Evolutionary conservation across 1,284 basidiomycete genomes (phyloP), one percentile per base, ranked within the genome.

Genomic region (Microbotryum scabiosae): DNA sequence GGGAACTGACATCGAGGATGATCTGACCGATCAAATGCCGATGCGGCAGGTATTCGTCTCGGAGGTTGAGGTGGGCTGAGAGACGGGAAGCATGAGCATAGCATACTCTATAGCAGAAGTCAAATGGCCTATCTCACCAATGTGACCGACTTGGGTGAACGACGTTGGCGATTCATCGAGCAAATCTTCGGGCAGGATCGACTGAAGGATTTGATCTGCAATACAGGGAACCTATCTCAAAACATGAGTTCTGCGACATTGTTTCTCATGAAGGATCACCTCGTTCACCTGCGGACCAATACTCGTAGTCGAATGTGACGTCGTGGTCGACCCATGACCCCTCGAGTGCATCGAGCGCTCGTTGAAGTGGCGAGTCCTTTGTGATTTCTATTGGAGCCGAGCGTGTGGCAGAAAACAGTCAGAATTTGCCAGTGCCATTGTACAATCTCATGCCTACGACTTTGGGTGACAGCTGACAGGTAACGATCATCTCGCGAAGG

Each of bases 11-110:
- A 75, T 96, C 91, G 32, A 96, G 77, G 46, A 97, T 85, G 32
- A 97, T 81, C 75, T 94, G 85, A 0, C 92, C 96, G 66, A 98
- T 96, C 36, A 94, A 75, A 69, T 87, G 77, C 73, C 91, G 91
- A 77, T 88, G 97, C 4, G 92, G 91, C 30, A 96, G 74, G 77
- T 92, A 98, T 73, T 93, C 87, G 30, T 86, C 83, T 63, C 87
- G 84, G 26, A 98, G 80, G 73, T 99, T 99, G 62, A 98, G 77
- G 73, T 98, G 96, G 1, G 79, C 80, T 78, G 57, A 10, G 36
- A 41, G 36, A 41, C 12, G 2, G 57, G 23, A 4, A 18, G 23
- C 1, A 41, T 16, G 18, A 36, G n/a, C n/a, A 21, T 2, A 30
- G 30, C n/a, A 44, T 21, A n/a, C 21, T 16, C n/a, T 5, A 1